Percentiles rank a stretch among this genome's conserved stretches.
Evolutionary conservation across 495 filamentous ascomycete species (phyloP).

Genomic region (Hyaloscypha variabilis): DNA sequence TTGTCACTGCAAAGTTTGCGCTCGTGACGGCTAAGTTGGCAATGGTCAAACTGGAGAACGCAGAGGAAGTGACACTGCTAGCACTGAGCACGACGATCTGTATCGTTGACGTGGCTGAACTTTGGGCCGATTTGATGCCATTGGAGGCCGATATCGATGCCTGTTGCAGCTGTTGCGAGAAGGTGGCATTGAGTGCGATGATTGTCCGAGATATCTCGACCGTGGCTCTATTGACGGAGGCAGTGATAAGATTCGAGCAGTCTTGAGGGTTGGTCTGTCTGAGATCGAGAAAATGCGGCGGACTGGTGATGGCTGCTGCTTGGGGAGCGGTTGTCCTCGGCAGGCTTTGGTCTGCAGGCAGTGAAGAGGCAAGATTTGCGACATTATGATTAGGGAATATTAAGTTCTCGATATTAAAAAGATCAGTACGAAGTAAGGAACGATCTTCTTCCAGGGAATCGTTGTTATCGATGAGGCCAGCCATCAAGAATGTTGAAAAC

Average conservation of each 20-base stretch:
- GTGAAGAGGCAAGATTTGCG: neutral
- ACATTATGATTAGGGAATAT: conserved; percentile 10
- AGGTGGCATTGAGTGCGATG: conserved; percentile 19
- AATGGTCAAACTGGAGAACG: conserved; percentile 16
- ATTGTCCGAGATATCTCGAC: conserved; percentile 19
- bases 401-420: conserved; percentile 2
- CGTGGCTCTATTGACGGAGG: conserved; percentile 16
- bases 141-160: conserved; percentile 20
- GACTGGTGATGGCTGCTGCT: conserved; percentile 15
- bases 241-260: conserved; percentile 10
- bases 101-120: conserved; percentile 9
- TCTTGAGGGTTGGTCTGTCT: conserved; percentile 22
- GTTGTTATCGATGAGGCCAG: conserved; percentile 13
- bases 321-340: neutral
- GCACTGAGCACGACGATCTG: conserved; percentile 10
- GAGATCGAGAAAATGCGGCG: neutral
- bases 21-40: conserved; percentile 14
- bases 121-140: conserved; percentile 18
- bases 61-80: conserved; percentile 15
- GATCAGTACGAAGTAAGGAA: neutral
- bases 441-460: conserved; percentile 10
- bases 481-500: conserved; percentile 11
- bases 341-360: no score
- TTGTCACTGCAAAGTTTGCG: conserved; percentile 10
- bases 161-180: conserved; percentile 20